phyloP scores from a whole-genome alignment of 2,329 filamentous ascomycete genomes.

The Metarhizium robertsii region DNA sequence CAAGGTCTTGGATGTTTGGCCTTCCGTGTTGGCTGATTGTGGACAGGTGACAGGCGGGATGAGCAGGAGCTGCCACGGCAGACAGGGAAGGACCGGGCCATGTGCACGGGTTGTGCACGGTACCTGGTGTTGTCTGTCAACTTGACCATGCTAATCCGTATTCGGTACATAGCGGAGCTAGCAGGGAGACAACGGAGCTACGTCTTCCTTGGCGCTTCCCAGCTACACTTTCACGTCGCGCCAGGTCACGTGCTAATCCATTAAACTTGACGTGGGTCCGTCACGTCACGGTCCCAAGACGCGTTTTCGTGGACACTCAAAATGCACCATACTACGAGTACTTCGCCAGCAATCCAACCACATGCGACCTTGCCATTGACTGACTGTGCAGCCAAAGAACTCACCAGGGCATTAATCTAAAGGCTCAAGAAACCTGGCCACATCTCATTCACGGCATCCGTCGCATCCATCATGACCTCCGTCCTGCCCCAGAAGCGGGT shows the following conservation, averaged over 20 bases:
- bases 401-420: neutral
- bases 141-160: no score
- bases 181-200: no score
- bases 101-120: no score
- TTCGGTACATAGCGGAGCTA: no score
- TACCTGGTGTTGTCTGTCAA: no score
- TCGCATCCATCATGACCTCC: slow-evolving; percentile 30
- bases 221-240: slow-evolving; percentile 4
- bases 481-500: slow-evolving; percentile 63
- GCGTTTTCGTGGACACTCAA: slow-evolving; percentile 18
- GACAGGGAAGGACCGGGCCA: neutral
- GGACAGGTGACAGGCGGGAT: neutral
- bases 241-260: slow-evolving; percentile 21
- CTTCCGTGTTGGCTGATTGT: neutral
- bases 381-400: neutral
- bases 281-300: slow-evolving; percentile 28
- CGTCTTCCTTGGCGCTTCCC: no score
- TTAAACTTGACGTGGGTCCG: slow-evolving; percentile 18
- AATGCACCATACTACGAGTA: neutral
- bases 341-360: neutral
- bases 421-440: neutral
- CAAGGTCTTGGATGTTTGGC: neutral
- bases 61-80: neutral
- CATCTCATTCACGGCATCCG: neutral
- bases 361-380: neutral